Base-by-base conservation (phyloP, 345 rosid species). In the Citrus unshiu region DNA sequence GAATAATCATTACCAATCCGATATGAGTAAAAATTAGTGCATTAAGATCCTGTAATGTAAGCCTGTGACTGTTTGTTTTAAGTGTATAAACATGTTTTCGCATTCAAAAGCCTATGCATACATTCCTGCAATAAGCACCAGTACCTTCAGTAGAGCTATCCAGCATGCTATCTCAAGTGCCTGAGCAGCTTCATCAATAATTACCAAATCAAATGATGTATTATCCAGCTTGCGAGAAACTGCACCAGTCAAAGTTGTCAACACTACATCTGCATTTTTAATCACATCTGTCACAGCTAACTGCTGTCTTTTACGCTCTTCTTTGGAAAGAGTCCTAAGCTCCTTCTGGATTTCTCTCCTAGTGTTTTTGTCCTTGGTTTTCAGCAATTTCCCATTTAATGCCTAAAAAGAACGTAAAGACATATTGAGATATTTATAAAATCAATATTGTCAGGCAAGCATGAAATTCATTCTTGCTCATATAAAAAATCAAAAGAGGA, bases 121-220 rank as follows among this genome's bases (percentile, higher is more conserved):
- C 43, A 64, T 39, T 54, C 39, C 54, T 25, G 24, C 34, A 32
- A 64, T 30, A 39, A 60, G 46, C 34, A 65, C 24, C 39, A 66
- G 82, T 85, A 89, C 97, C 95, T 94, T 96, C 30, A 93, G 81
- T 79, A 96, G 78, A 79, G 98, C 97, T 30, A 94, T 90, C 98
- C 98, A 96, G 84, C 98, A 94, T 51, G 98, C 94, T 79, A 96
- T 90, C 87, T 96, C 99, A 84, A 96, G 98, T 1, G 97, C 98
- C 87, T 91, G 99, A 49, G 99, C 98, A 83, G 98, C 98, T 91
- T 96, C 99, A 80, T 96, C 99, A 9, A 94, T 96, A 57, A 96
- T 91, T 65, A 96, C 97, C 91, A 96, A 87, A 82, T 96, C 98
- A 83, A 92, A 94, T 73, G 93, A 87, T 67, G 85, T 85, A 39